A percentile compares a stretch with the other conserved stretches of the same genome.
Evolutionary conservation across 78 protist genomes (phyloP).

Genomic region (Dictyostelium capitatum): DNA sequence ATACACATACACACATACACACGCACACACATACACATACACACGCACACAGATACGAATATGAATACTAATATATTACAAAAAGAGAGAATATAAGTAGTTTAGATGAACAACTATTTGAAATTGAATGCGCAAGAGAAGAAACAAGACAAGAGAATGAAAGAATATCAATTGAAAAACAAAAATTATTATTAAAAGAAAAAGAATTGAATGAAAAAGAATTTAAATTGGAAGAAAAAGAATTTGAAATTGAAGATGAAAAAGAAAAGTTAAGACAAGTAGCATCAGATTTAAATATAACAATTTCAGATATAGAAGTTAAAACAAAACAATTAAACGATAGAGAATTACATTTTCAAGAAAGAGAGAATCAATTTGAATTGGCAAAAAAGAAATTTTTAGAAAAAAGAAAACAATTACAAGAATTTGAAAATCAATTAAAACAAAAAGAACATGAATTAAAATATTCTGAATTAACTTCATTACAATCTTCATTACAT

Average conservation of each 20-base stretch:
- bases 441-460: conserved; percentile 49
- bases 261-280: conserved; percentile 9
- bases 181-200: conserved; percentile 11
- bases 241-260: conserved; percentile 38
- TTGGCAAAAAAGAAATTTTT: not conserved
- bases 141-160: conserved; percentile 36
- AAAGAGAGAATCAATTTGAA: not conserved
- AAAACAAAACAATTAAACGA: conserved; percentile 12
- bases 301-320: conserved; percentile 20
- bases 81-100: not conserved
- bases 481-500: conserved; percentile 24
- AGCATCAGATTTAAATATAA: conserved; percentile 10
- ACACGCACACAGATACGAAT: too few species aligned
- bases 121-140: conserved; percentile 47
- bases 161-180: not conserved
- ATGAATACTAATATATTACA: not conserved
- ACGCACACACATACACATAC: too few species aligned
- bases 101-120: conserved; percentile 61
- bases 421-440: conserved; percentile 6
- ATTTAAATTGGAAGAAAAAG: conserved; percentile 50
- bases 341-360: conserved; percentile 9
- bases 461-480: conserved; percentile 22
- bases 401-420: conserved; percentile 33
- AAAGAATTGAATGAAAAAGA: conserved; percentile 44
- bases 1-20: too few species aligned